Conservation (phyloP, 225 moss, liverwort and hornwort genomes). For the Bryoerythrophyllum caledonicum region DNA sequence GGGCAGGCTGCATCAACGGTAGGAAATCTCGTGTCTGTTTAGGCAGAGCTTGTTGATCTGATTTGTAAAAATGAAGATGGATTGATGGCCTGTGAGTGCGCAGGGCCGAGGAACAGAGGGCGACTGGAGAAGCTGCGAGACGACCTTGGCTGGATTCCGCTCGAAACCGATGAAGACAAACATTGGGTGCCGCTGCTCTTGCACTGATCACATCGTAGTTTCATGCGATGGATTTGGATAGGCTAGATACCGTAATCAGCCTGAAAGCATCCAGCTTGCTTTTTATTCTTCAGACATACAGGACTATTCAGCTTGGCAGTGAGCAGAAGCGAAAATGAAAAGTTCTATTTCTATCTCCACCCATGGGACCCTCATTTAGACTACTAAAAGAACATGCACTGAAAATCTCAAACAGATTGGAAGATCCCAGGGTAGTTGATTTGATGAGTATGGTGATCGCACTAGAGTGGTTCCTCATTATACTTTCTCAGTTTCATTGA, state of each 20-base stretch:
- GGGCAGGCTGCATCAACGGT: constrained; percentile 86
- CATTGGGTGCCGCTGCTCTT: constrained; percentile 69
- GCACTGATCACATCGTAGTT: constrained; percentile 36
- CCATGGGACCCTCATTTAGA: too few relatives aligned
- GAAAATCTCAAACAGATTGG: too few relatives aligned
- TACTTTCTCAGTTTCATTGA: not conserved
- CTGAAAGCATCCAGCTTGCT: not conserved
- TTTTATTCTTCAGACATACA: not conserved
- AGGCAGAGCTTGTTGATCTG: not conserved
- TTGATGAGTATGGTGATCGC: too few relatives aligned
- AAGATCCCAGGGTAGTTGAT: too few relatives aligned
- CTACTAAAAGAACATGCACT: too few relatives aligned
- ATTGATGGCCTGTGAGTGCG: constrained; percentile 7
- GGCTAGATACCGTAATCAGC: not conserved
- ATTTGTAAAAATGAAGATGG: not conserved
- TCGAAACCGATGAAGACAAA: constrained; percentile 87
- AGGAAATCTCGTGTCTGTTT: not conserved
- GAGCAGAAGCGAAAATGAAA: too few relatives aligned
- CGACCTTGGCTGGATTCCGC: constrained; percentile 73
- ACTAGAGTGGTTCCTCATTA: not conserved
- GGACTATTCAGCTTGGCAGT: too few relatives aligned
- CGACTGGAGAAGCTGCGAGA: constrained; percentile 74
- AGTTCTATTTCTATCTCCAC: too few relatives aligned
- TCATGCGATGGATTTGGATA: not conserved
- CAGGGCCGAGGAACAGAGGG: constrained; percentile 79